Evolutionary conservation across 305 asterid genomes (phyloP), one percentile per base, ranked within the genome.

Genomic region (Rubia peregrina): DNA sequence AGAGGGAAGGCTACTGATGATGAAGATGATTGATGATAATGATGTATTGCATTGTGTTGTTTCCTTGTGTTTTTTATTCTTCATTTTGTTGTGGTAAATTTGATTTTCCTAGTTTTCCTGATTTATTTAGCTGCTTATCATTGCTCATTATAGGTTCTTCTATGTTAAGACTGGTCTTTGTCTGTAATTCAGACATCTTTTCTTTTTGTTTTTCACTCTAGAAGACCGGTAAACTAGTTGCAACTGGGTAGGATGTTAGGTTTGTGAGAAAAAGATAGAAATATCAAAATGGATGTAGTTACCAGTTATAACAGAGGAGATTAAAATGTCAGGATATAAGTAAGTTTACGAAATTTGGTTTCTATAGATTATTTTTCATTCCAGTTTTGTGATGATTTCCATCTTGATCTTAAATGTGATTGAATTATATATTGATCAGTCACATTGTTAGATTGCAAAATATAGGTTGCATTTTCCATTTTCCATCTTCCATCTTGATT

Each of bases 21-120:
- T n/a, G 48, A 43, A 43, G 48, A 43, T 11, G 48, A 43, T 40
- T 30, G 33, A 30, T 30, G 33, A 30, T 30, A 30, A 30, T 30
- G 49, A 53, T 68, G 67, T 75, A 65, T 63, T 64, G 75, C 70
- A 70, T 70, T 46, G 68, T 75, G 12, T 63, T 8, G 21, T 64
- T 56, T 55, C 17, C 56, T 24, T 53, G 26, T n/a, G 19, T 59
- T 12, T 46, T 13, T 60, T 43, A 30, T 16, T 33, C 16, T 33
- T 7, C 36, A 1, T 57, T 12, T 57, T 66, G 56, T 67, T 42
- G 21, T 48, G 44, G 17, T 67, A 59, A 57, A 42, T 59, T 16
- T 38, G 36, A 38, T 67, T 17, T 38, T 46, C 65, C 43, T 51
- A 11, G 17, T 30, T 42, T n/a, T n/a, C n/a, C n/a, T n/a, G n/a